Evolutionary conservation across 176 grass and related monocot genomes (phyloP).

Genomic region (Oryza punctata): DNA sequence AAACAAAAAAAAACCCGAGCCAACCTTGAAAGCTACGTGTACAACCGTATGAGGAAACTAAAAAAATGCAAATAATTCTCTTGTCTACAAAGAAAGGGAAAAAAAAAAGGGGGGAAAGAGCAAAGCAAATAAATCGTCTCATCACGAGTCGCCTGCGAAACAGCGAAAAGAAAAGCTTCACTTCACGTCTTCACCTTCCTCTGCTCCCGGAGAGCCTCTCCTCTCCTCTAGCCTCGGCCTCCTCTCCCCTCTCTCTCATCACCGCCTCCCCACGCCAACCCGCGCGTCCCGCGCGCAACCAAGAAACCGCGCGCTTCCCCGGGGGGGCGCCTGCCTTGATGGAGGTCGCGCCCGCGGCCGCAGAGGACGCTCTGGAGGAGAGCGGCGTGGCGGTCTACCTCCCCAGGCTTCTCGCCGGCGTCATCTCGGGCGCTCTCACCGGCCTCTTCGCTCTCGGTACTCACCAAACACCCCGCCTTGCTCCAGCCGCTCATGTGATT

Average conservation of each 20-base stretch:
- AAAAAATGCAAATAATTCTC: not conserved
- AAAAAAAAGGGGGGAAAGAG: not conserved
- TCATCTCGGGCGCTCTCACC: constrained; percentile 66
- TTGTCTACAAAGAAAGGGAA: not conserved
- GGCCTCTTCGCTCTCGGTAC: constrained; percentile 70
- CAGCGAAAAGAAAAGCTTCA: not conserved
- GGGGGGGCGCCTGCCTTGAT: constrained; percentile 32
- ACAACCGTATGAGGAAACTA: too few relatives aligned
- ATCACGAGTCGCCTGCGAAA: not conserved
- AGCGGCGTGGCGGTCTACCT: constrained; percentile 41
- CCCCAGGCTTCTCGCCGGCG: constrained; percentile 62
- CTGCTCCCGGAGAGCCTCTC: constrained; percentile 7
- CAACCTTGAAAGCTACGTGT: not conserved
- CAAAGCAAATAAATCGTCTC: not conserved
- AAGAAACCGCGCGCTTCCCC: not conserved
- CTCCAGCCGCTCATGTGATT: not conserved
- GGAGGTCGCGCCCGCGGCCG: constrained; percentile 38
- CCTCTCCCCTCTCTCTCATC: not conserved
- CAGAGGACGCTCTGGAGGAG: constrained; percentile 39
- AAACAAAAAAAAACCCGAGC: not conserved
- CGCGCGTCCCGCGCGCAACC: not conserved
- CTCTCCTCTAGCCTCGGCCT: not conserved
- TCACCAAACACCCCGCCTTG: not conserved
- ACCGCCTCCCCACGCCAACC: constrained; percentile 14
- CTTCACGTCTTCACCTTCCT: not conserved